Base-by-base conservation (phyloP, 805 yeast genomes). In the Saccharomycopsis capsularis region DNA sequence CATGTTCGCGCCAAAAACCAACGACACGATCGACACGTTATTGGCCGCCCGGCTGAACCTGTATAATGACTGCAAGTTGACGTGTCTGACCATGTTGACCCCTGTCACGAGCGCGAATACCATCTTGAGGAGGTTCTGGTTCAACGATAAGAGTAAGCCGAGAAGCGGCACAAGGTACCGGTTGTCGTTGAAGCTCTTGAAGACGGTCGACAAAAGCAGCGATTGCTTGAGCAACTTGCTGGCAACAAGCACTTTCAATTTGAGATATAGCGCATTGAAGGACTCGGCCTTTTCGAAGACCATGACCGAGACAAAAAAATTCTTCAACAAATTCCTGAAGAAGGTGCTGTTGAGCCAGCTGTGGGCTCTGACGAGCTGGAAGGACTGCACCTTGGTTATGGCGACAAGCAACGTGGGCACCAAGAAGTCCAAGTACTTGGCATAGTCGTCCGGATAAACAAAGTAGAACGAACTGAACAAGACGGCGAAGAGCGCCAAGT, bases 381-480 rank as follows among this genome's bases (percentile, higher is more conserved):
- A 34, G 23, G 35, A 40, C 24, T 50, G 53, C 13, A 50, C 23
- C 7, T 38, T 44, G 3, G 46, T 50, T 19, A 41, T 44, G 18
- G 3, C 11, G 24, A 44, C 32, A n/a, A 50, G n/a, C 40, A 50
- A 24, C 4, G 19, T 32, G 4, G 41, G n/a, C 16, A 46, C n/a
- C 34, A 37, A 21, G 9, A n/a, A 36, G 16, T 43, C 48, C n/a
- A 50, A 19, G 29, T 9, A 21, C 35, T 18, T 36, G 3, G 24
- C 24, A 29, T 37, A 41, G 13, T 42, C 42, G 35, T 50, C 50
- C 3, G 53, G 53, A 34, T 36, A 46, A 19, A 50, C 24, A 15
- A 36, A 50, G 30, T 46, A 50, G 4, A 50, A 27, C 6, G 44
- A 29, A 23, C 44, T 36, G 37, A 44, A 49, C 15, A 43, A 24